Percentiles rank a stretch among this genome's conserved stretches.
Evolutionary conservation across 768 basidiomycete species (phyloP).

Genomic region (Austroboletus eburneus): DNA sequence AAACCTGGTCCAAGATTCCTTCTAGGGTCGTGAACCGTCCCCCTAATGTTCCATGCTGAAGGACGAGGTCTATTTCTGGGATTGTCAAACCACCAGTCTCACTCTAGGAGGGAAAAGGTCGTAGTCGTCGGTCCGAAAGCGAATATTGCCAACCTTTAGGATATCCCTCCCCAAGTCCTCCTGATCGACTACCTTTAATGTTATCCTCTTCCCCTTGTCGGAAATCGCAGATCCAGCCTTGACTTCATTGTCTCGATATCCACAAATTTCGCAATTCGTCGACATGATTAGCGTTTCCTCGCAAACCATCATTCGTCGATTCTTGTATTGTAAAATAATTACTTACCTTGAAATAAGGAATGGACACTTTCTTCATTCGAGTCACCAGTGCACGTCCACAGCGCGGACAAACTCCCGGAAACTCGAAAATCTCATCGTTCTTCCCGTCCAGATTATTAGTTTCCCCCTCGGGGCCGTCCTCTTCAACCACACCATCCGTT

Average conservation of each 20-base stretch:
- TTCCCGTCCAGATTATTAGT: constrained; percentile 32
- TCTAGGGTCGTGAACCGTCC: constrained; percentile 98
- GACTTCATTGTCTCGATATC: constrained; percentile 97
- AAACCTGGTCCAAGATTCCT: constrained; percentile 89
- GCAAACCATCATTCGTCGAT: background rate
- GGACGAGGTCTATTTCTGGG: constrained; percentile 91
- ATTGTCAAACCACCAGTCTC: constrained; percentile 88
- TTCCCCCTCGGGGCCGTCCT: constrained; percentile 14
- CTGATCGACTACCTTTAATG: constrained; percentile 82
- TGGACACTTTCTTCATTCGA: constrained; percentile 92
- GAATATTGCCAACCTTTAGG: constrained; percentile 75
- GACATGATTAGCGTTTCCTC: constrained; percentile 99
- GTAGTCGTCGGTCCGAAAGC: background rate
- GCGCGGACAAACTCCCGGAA: constrained; percentile 84
- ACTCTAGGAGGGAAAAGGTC: constrained; percentile 64
- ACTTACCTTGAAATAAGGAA: constrained; percentile 93
- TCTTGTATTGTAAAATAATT: background rate
- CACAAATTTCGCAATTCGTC: constrained; percentile 92
- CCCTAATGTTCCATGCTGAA: constrained; percentile 91
- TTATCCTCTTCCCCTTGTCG: constrained; percentile 80
- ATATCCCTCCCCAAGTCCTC: constrained; percentile 94
- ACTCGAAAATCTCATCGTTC: constrained; percentile 83
- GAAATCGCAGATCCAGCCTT: constrained; percentile 93
- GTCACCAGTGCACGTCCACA: constrained; percentile 84
- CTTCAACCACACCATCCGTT: constrained; percentile 1